Evolutionary conservation across 2,329 filamentous ascomycete species (phyloP), one percentile per base, ranked within the genome.

Genomic region (Aureobasidium sp.): DNA sequence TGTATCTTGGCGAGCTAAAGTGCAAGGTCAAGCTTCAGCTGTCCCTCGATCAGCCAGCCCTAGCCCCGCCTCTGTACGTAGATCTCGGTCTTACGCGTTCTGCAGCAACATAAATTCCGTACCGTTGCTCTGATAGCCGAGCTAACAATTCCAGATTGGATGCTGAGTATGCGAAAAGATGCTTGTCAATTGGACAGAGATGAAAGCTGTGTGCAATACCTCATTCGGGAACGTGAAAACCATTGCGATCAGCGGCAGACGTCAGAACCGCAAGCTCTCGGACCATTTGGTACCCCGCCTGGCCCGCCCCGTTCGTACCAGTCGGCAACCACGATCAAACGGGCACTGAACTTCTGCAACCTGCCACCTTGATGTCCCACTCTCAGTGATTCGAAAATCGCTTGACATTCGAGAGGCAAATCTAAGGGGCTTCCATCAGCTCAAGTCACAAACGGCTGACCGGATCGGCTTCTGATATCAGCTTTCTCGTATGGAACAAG

Each of bases 221-320:
- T 53, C 19, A 22, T 53, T 53, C 33, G 49, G 49, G 49, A n/a
- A 39, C 33, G 22, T 52, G n/a, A n/a, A 24, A n/a, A 37, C n/a
- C 19, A 33, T 52, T 37, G 33, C 19, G 49, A 53, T 53, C 33
- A 53, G 33, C 33, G 27, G 19, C 4, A 15, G 24, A 53, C 49
- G 33, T 53, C 19, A 39, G 49, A 11, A 48, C 24, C 4, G 22
- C 40, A 50, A 50, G 27, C 19, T 53, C 33, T 39, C 14, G n/a
- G 49, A 12, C 33, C 22, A 15, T 3, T 22, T 11, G 40, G 40
- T 44, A 44, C 49, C 49, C 49, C 33, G 49, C 49, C 33, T 53
- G 49, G 49, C 49, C 49, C 49, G 49, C 33, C 19, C 49, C 49
- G 33, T 39, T 27, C 49, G 49, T 53, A 39, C 49, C 49, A 53